Base-by-base conservation (phyloP, 257 asterid species). In the Solanum chmielewskii region DNA sequence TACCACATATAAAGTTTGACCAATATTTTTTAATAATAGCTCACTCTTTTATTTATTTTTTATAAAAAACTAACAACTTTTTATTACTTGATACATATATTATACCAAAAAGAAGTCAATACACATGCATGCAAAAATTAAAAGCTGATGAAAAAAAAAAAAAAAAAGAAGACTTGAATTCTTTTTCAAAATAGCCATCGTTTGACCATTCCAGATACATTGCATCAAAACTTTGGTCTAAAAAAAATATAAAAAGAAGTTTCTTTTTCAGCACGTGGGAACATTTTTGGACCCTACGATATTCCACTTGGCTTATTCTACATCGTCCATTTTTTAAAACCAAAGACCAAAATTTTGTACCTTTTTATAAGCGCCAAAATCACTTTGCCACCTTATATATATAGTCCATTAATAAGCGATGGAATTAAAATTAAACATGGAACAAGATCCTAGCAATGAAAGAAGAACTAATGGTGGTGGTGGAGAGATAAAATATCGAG, bases 401-500 rank as follows among this genome's bases (percentile, higher is more conserved):
- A 11, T 81, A 83, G 64, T 25, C 83, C 89, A 83, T 82, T 18
- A 18, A 85, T n/a, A 20, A 87, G 45, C 64, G 42, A 84, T 18
- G 56, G 81, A 80, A 42, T 83, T 12, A 64, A 73, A 37, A 37
- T 37, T 2, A 35, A 76, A 76, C 80, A 84, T 84, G 87, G 60
- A 69, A 8, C 83, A 90, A 83, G 70, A 49, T 9, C 21, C 66
- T 10, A 78, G 81, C n/a, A 45, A 92, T 86, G 91, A 88, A 90
- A 87, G 77, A 80, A 88, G n/a, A 23, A 15, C 60, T 16, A 33
- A 84, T 59, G 74, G 64, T 14, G 33, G 80, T 7, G 68, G 47
- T 33, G 91, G 93, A 66, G 97, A 94, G 33, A 87, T 93, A 11
- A 93, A 91, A 90, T 95, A 93, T 1, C 85, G 98, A 60, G 98